phyloP scores from a whole-genome alignment of 2,329 filamentous ascomycete species.

The Neoscytalidium dimidiatum region DNA sequence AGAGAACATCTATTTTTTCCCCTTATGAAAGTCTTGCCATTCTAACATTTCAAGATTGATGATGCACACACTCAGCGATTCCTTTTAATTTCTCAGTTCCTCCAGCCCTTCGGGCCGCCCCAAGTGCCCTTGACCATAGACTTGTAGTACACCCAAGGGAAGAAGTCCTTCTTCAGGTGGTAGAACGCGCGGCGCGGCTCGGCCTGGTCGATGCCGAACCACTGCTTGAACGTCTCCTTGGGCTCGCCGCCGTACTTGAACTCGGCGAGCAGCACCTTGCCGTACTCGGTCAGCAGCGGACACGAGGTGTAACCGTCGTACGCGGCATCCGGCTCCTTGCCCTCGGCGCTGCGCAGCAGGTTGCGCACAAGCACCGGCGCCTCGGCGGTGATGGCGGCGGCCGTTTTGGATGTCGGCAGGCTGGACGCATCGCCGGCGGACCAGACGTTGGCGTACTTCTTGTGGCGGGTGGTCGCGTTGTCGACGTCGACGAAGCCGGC shows the following conservation, averaged over 20 bases:
- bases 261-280: constrained; percentile 65
- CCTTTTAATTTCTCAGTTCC: too few relatives aligned
- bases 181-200: constrained; percentile 60
- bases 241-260: constrained; percentile 66
- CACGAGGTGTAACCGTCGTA: constrained; percentile 46
- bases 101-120: constrained; percentile 61
- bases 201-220: constrained; percentile 59
- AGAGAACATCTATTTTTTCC: too few relatives aligned
- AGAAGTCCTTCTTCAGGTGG: constrained; percentile 67
- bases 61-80: too few relatives aligned
- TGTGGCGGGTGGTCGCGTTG: constrained; percentile 37
- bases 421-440: constrained; percentile 40
- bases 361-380: constrained; percentile 39
- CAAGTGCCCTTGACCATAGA: constrained; percentile 64
- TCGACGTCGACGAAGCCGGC: constrained; percentile 42
- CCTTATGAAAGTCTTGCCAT: too few relatives aligned
- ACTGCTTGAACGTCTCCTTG: constrained; percentile 63
- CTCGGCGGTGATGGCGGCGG: constrained; percentile 40
- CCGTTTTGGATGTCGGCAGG: constrained; percentile 42
- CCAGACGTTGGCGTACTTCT: constrained; percentile 42
- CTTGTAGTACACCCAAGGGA: constrained; percentile 66
- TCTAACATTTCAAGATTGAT: too few relatives aligned
- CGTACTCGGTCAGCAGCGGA: constrained; percentile 50
- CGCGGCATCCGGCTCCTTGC: constrained; percentile 27
- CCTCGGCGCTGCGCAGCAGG: constrained; percentile 32